Percentiles rank a stretch among this genome's conserved stretches.
Evolutionary conservation across 805 yeast genomes (phyloP).

Genomic region (Saccharomycopsis selenospora): DNA sequence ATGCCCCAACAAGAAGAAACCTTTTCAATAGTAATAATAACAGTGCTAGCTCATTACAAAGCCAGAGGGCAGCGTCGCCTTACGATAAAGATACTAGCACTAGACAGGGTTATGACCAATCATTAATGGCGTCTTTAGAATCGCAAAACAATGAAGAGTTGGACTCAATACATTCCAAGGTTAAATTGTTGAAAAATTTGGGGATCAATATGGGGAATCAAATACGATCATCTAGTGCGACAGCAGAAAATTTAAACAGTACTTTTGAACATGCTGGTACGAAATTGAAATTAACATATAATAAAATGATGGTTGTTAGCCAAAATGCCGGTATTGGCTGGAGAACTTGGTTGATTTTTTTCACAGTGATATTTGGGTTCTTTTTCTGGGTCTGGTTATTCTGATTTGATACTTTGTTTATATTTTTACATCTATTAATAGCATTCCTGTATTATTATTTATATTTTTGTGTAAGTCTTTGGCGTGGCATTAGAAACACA

Average conservation of each 20-base stretch:
- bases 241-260: slow-evolving; percentile 16
- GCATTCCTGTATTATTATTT: neutral
- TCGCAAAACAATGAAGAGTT: slow-evolving; percentile 34
- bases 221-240: slow-evolving; percentile 23
- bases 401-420: neutral
- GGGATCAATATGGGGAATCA: slow-evolving; percentile 34
- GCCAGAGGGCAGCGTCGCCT: slow-evolving; percentile 28
- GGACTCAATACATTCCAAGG: slow-evolving; percentile 29
- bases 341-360: slow-evolving; percentile 33
- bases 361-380: slow-evolving; percentile 28
- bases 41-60: neutral
- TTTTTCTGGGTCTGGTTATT: slow-evolving; percentile 28
- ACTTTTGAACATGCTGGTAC: slow-evolving; percentile 22
- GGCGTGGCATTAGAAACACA: no score
- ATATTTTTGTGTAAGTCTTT: neutral
- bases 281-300: slow-evolving; percentile 29
- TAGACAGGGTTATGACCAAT: slow-evolving; percentile 28
- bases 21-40: slow-evolving; percentile 1
- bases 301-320: slow-evolving; percentile 32
- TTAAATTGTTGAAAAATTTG: slow-evolving; percentile 29
- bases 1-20: slow-evolving; percentile 9
- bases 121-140: slow-evolving; percentile 33
- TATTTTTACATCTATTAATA: neutral
- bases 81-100: slow-evolving; percentile 23
- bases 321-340: slow-evolving; percentile 32